Evolutionary conservation across 108 stramenopile genomes (phyloP).

Genomic region (Skeletonema potamos): DNA sequence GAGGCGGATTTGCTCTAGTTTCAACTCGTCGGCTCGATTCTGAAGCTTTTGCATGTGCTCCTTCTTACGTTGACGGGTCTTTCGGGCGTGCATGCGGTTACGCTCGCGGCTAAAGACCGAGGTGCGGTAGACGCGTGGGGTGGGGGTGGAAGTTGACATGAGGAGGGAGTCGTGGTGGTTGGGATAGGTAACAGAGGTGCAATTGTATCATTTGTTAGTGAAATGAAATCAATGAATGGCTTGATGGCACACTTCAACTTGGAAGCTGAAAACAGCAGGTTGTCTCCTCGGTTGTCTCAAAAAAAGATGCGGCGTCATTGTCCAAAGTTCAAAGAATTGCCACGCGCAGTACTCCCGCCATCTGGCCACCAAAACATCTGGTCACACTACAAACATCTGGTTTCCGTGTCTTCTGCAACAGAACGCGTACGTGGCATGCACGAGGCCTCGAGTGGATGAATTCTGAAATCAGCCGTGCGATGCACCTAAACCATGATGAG

Average conservation of each 20-base stretch:
- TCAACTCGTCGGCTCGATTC: constrained; percentile 55
- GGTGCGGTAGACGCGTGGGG: constrained; percentile 28
- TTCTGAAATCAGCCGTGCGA: not conserved
- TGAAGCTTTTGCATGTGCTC: constrained; percentile 66
- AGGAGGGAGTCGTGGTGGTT: not conserved
- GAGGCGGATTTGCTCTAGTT: constrained; percentile 69
- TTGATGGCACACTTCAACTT: not conserved
- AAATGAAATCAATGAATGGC: not conserved
- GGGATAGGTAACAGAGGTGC: not conserved
- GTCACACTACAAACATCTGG: not conserved
- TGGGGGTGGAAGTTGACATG: constrained; percentile 3
- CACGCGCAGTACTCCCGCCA: not conserved
- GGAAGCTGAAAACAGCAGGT: not conserved
- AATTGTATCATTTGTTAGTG: constrained; percentile 1
- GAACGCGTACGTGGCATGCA: not conserved
- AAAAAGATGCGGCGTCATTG: not conserved
- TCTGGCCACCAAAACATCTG: not conserved
- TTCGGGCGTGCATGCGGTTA: constrained; percentile 79
- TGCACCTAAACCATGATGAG: not conserved
- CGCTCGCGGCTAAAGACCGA: constrained; percentile 60
- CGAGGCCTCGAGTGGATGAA: not conserved
- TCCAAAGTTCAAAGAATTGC: too few relatives aligned
- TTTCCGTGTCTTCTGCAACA: not conserved
- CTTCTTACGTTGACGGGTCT: constrained; percentile 79
- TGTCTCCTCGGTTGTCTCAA: too few relatives aligned